Conservation (phyloP, 768 basidiomycete species). For the Sarcomyxa edulis region DNA sequence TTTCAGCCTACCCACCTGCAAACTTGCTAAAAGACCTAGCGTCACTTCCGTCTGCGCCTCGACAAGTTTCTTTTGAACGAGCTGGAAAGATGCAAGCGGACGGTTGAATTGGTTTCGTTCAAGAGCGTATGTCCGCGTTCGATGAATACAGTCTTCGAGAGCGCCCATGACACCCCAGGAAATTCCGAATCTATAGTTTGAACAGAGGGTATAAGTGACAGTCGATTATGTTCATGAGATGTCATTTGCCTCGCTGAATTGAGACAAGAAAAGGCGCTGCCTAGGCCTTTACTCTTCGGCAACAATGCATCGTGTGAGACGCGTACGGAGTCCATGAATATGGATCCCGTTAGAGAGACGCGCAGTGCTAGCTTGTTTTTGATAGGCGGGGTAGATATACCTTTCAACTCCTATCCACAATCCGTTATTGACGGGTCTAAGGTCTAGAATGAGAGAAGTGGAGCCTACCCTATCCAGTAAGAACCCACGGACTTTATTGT, state of each 20-base stretch:
- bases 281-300: slow-evolving; percentile 71
- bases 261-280: slow-evolving; percentile 86
- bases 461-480: slow-evolving; percentile 77
- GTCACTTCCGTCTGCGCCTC: slow-evolving; percentile 88
- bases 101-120: slow-evolving; percentile 88
- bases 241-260: slow-evolving; percentile 83
- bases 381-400: slow-evolving; percentile 80
- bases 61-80: slow-evolving; percentile 96
- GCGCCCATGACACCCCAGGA: slow-evolving; percentile 97
- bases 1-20: slow-evolving; percentile 85
- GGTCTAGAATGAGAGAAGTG: neutral
- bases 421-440: neutral
- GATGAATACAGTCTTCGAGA: slow-evolving; percentile 82
- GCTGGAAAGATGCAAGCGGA: slow-evolving; percentile 91
- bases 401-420: slow-evolving; percentile 60
- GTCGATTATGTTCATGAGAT: too few relatives aligned
- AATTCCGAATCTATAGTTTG: slow-evolving; percentile 68
- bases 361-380: slow-evolving; percentile 92
- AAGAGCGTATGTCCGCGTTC: slow-evolving; percentile 77
- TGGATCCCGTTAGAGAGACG: slow-evolving; percentile 76
- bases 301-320: slow-evolving; percentile 72
- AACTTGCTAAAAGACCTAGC: slow-evolving; percentile 68
- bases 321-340: slow-evolving; percentile 90
- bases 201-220: neutral
- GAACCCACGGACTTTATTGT: slow-evolving; percentile 85